Evolutionary conservation across 1,139 yeast genomes (phyloP).

Genomic region (Ogataea hybrid): DNA sequence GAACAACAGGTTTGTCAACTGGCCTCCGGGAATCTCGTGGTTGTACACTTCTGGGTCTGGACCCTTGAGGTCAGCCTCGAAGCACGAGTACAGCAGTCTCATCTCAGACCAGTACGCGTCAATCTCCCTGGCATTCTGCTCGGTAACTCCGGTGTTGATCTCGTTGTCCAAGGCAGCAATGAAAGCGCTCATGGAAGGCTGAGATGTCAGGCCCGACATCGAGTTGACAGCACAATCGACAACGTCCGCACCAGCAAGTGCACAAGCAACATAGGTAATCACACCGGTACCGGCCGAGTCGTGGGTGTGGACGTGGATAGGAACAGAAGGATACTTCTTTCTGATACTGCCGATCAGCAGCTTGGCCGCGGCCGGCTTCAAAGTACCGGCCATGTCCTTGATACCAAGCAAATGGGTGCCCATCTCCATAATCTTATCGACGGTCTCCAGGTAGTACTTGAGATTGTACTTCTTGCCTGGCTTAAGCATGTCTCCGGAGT

Average conservation of each 20-base stretch:
- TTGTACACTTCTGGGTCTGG: conserved; percentile 99
- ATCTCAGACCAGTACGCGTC: conserved; percentile 99
- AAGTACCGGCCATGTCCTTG: conserved; percentile 99
- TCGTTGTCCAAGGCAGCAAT: conserved; percentile 91
- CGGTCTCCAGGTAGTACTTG: conserved; percentile 80
- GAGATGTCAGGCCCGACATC: conserved; percentile 98
- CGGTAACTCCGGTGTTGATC: conserved; percentile 69
- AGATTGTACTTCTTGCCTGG: conserved; percentile 94
- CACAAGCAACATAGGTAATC: conserved; percentile 93
- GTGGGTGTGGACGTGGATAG: conserved; percentile 98
- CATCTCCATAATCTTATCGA: conserved; percentile 81
- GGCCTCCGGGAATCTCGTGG: conserved; percentile 99
- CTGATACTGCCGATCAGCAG: conserved; percentile 77
- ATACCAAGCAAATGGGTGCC: conserved; percentile 98
- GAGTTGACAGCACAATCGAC: conserved; percentile 98
- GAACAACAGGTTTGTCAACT: conserved; percentile 93
- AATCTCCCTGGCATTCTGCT: conserved; percentile 68
- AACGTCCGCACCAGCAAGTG: conserved; percentile 95
- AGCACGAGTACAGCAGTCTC: conserved; percentile 93
- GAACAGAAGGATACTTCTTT: conserved; percentile 84
- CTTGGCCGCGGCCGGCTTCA: conserved; percentile 93
- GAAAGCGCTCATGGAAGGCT: conserved; percentile 92
- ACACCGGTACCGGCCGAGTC: conserved; percentile 99
- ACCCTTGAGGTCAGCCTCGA: conserved; percentile 98
- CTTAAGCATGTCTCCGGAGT: conserved; percentile 97